A percentile compares a stretch with the other conserved stretches of the same genome.
Evolutionary conservation across 495 filamentous ascomycete genomes (phyloP).

Genomic region (Physcia stellaris): DNA sequence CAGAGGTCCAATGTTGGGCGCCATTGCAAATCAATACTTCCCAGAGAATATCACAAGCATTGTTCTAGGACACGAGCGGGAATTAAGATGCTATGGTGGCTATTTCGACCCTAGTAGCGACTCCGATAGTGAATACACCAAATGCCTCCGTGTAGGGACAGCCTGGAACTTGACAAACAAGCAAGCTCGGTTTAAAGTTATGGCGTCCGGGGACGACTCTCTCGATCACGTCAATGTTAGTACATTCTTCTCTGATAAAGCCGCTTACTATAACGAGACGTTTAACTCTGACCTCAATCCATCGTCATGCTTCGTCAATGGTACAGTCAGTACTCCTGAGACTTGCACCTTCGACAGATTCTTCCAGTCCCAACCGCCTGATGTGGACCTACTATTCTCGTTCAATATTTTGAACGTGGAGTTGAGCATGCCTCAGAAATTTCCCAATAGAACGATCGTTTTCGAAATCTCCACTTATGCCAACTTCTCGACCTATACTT

Average conservation of each 20-base stretch:
- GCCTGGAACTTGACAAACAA: slow-evolving; percentile 10
- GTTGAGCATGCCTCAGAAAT: too few relatives aligned
- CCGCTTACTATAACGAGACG: too few relatives aligned
- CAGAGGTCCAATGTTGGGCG: slow-evolving; percentile 10
- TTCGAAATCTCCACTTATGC: slow-evolving; percentile 5
- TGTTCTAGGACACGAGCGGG: slow-evolving; percentile 1
- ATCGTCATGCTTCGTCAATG: too few relatives aligned
- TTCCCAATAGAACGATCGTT: too few relatives aligned
- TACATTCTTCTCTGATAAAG: slow-evolving; percentile 9
- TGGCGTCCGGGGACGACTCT: not conserved
- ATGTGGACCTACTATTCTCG: too few relatives aligned
- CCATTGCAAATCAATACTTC: slow-evolving; percentile 1
- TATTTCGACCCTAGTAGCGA: slow-evolving; percentile 1
- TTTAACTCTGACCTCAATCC: too few relatives aligned
- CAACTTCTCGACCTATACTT: slow-evolving; percentile 12
- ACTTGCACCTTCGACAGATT: too few relatives aligned
- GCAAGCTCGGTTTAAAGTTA: slow-evolving; percentile 5
- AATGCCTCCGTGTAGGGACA: slow-evolving; percentile 11
- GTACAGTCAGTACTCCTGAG: too few relatives aligned
- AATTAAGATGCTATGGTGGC: slow-evolving; percentile 6
- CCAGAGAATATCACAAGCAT: slow-evolving; percentile 9
- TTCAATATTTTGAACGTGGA: too few relatives aligned
- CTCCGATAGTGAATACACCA: not conserved
- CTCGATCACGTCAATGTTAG: too few relatives aligned
- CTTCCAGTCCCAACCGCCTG: too few relatives aligned